Evolutionary conservation across 192 early-diverging fungal species (phyloP).

Genomic region (Borealophlyctis nickersoniae): DNA sequence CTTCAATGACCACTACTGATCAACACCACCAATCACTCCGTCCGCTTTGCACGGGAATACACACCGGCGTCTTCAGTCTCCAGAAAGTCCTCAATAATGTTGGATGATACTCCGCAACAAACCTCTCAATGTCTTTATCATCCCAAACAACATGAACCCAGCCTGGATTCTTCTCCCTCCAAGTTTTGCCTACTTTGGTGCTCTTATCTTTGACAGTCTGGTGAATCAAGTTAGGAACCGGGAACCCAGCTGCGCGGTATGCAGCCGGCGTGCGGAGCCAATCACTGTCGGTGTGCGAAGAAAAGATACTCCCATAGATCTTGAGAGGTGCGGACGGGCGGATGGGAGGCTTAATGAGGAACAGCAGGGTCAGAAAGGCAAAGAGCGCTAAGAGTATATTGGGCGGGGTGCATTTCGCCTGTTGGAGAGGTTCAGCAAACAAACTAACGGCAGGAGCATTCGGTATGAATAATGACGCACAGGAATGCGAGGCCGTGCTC

Average conservation of each 20-base stretch:
- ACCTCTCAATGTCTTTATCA: neutral
- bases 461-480: too few relatives aligned
- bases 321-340: too few relatives aligned
- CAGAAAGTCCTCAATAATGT: neutral
- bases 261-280: neutral
- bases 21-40: neutral
- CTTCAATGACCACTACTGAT: neutral
- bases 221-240: conserved; percentile 6
- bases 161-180: neutral
- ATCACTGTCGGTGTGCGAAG: neutral
- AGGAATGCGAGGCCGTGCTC: too few relatives aligned
- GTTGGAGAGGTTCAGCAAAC: too few relatives aligned
- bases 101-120: neutral
- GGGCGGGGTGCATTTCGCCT: too few relatives aligned
- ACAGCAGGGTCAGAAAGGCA: too few relatives aligned
- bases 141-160: conserved; percentile 8
- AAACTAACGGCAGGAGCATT: too few relatives aligned
- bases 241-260: neutral
- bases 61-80: neutral
- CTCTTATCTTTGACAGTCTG: conserved; percentile 4
- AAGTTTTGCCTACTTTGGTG: neutral
- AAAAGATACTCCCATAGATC: neutral
- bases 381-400: too few relatives aligned
- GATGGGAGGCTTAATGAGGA: too few relatives aligned
- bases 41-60: neutral